phyloP scores from a whole-genome alignment of 768 basidiomycete species.

The Lyophyllum shimeji region DNA sequence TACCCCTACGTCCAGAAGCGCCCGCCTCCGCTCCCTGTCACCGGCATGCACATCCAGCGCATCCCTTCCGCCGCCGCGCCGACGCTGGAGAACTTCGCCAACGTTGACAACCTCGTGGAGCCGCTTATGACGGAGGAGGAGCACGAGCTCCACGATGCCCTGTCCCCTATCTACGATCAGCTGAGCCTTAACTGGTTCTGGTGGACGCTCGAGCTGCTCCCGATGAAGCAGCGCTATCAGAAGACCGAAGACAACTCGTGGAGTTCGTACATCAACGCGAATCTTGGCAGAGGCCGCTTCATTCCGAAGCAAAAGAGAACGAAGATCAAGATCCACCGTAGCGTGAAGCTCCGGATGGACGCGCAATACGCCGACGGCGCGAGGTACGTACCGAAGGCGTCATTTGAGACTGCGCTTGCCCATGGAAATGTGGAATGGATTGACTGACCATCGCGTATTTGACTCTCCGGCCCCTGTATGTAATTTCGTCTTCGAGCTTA shows the following conservation, averaged over 20 bases:
- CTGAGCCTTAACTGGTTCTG: conserved; percentile 27
- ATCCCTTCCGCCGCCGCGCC: conserved; percentile 28
- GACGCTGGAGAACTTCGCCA: neutral
- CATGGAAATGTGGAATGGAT: conserved; percentile 31
- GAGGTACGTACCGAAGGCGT: conserved; percentile 33
- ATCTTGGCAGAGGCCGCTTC: conserved; percentile 28
- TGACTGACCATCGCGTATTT: conserved; percentile 17
- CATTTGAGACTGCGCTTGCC: conserved; percentile 20
- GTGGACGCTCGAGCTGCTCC: conserved; percentile 39
- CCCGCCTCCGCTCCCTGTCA: conserved; percentile 37
- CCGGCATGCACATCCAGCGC: conserved; percentile 13
- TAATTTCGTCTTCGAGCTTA: neutral
- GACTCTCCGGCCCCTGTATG: neutral
- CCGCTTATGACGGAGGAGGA: conserved; percentile 39
- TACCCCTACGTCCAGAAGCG: conserved; percentile 36
- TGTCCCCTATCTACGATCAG: conserved; percentile 48
- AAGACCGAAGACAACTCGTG: conserved; percentile 13
- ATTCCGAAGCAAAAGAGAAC: conserved; percentile 25
- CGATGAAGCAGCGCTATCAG: conserved; percentile 20
- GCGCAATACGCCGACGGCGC: conserved; percentile 17
- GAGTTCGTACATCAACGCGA: conserved; percentile 12
- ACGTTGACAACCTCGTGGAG: conserved; percentile 20
- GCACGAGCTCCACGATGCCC: conserved; percentile 49
- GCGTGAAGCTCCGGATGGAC: conserved; percentile 36
- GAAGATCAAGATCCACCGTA: conserved; percentile 29